These are phyloP conservation scores for Gossypium anomalum DNA, from an alignment of 345 rosid species.

Conservation along the genomic window DNA sequence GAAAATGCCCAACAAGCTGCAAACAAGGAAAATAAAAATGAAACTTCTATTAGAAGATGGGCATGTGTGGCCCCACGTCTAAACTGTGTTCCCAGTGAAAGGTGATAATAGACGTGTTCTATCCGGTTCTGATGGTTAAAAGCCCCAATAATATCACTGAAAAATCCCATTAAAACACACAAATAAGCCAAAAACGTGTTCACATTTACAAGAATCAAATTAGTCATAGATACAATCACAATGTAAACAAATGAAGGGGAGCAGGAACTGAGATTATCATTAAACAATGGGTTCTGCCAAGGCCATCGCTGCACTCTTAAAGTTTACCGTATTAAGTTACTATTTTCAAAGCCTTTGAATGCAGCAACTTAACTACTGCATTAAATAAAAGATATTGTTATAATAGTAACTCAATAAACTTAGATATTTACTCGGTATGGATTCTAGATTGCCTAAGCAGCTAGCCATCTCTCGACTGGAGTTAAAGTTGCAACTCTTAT, in stretches of 20 bases:
- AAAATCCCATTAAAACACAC: neutral
- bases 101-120: neutral
- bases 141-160: neutral
- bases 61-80: neutral
- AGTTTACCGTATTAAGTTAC: neutral
- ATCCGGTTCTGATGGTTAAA: neutral
- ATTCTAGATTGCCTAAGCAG: neutral
- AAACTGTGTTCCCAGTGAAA: neutral
- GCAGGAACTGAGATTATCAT: neutral
- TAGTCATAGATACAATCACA: neutral
- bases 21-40: slow-evolving; percentile 13
- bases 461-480: neutral
- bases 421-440: neutral
- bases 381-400: neutral
- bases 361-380: neutral
- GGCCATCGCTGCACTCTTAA: no score
- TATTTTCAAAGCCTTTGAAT: neutral
- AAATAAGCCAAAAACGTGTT: neutral
- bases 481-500: neutral
- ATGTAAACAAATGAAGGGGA: neutral
- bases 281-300: neutral
- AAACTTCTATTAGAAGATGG: neutral
- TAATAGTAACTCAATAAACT: neutral
- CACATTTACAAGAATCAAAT: neutral
- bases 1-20: slow-evolving; percentile 94